phyloP scores from a whole-genome alignment of 768 basidiomycete species.

The Rossbeevera mucosa region DNA sequence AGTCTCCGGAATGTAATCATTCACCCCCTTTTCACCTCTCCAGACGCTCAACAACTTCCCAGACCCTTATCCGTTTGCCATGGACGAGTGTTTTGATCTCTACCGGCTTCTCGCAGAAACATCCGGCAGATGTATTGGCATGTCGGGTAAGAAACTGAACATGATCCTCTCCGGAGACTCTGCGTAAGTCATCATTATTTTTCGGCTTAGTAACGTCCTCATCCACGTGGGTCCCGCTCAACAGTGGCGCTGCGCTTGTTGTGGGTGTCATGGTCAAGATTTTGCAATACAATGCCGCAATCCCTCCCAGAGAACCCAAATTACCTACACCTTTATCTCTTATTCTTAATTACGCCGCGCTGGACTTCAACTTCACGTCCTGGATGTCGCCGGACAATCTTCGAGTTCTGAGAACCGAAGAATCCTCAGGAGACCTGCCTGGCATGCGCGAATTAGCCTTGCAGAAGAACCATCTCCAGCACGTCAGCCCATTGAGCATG shows the following conservation, averaged over 20 bases:
- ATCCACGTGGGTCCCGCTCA: constrained; percentile 10
- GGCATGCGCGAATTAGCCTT: constrained; percentile 64
- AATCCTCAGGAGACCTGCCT: constrained; percentile 77
- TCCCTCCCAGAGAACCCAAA: constrained; percentile 30
- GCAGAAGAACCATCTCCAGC: constrained; percentile 85
- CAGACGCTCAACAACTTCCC: not conserved
- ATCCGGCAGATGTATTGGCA: constrained; percentile 75
- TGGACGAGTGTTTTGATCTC: constrained; percentile 91
- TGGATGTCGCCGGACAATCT: constrained; percentile 91
- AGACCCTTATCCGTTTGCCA: constrained; percentile 97
- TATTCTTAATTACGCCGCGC: constrained; percentile 83
- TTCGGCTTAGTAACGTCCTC: constrained; percentile 1
- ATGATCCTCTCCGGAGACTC: constrained; percentile 89
- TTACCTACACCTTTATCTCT: constrained; percentile 77
- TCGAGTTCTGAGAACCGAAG: constrained; percentile 79
- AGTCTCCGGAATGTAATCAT: constrained; percentile 86
- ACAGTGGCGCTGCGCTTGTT: constrained; percentile 84
- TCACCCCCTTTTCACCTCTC: constrained; percentile 2
- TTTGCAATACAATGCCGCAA: constrained; percentile 53
- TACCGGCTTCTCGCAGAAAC: constrained; percentile 81
- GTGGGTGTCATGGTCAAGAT: constrained; percentile 82
- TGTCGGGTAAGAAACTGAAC: constrained; percentile 77
- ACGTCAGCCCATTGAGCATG: constrained; percentile 88
- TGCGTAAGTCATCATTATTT: constrained; percentile 61
- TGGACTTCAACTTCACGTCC: constrained; percentile 97